Evolutionary conservation across 768 basidiomycete genomes (phyloP).

Genomic region (Rhodotorula graminis): DNA sequence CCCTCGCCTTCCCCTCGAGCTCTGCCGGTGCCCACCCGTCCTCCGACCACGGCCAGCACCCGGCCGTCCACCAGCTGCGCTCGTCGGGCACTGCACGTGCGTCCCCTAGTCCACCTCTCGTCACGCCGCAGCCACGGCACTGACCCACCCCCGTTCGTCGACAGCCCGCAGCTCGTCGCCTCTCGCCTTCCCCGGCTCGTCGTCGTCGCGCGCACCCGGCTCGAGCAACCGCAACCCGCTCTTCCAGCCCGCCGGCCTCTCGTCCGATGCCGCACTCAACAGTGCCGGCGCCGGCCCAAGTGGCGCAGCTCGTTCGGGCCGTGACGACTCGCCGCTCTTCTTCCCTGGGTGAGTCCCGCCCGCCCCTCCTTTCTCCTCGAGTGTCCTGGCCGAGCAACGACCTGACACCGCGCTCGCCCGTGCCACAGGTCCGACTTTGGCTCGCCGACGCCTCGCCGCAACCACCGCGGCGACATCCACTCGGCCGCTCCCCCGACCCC

Average conservation of each 20-base stretch:
- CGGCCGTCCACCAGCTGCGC: conserved; percentile 7
- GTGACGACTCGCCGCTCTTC: conserved; percentile 47
- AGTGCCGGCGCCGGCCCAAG: conserved; percentile 7
- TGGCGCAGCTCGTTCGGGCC: conserved; percentile 15
- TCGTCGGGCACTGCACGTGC: background rate
- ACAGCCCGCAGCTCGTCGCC: conserved; percentile 45
- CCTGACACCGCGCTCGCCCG: background rate
- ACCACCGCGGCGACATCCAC: conserved; percentile 83
- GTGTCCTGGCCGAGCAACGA: too few relatives aligned
- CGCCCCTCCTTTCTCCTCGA: background rate
- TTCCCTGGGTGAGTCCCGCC: conserved; percentile 48
- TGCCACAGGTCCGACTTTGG: conserved; percentile 41
- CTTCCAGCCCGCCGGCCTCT: conserved; percentile 30
- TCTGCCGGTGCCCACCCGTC: conserved; percentile 13
- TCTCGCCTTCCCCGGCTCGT: conserved; percentile 48
- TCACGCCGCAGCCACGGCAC: background rate
- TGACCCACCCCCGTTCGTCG: background rate
- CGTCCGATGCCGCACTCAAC: conserved; percentile 27
- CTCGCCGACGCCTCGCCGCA: conserved; percentile 61
- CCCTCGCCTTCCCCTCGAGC: conserved; percentile 31
- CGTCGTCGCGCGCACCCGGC: conserved; percentile 32
- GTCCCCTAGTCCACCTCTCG: background rate
- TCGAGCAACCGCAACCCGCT: conserved; percentile 26
- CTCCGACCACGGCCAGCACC: conserved; percentile 4
- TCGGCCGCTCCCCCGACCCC: conserved; percentile 62